phyloP scores from a whole-genome alignment of 1,284 basidiomycete species.

The Omphalotus olearius region DNA sequence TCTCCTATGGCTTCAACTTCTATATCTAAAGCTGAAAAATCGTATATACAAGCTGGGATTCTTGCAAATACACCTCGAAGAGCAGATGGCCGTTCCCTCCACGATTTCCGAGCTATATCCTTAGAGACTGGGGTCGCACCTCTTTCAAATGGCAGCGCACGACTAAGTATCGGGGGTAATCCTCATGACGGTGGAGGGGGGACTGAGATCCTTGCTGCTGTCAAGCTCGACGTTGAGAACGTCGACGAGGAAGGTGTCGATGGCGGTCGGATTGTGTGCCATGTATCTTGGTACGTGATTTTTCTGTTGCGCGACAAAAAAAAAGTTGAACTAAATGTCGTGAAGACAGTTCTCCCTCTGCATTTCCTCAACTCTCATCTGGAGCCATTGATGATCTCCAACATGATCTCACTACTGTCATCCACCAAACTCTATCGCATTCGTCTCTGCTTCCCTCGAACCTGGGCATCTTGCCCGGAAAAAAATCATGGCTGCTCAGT shows the following conservation, averaged over 20 bases:
- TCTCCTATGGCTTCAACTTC: slow-evolving; percentile 28
- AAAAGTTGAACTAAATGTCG: slow-evolving; percentile 23
- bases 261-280: slow-evolving; percentile 57
- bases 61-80: slow-evolving; percentile 52
- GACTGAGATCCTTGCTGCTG: slow-evolving; percentile 65
- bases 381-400: slow-evolving; percentile 68
- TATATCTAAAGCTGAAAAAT: slow-evolving; percentile 70
- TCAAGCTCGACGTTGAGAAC: slow-evolving; percentile 70
- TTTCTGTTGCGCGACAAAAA: not conserved
- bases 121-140: slow-evolving; percentile 76
- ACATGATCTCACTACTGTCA: slow-evolving; percentile 55
- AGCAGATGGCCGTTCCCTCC: slow-evolving; percentile 60
- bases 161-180: slow-evolving; percentile 59
- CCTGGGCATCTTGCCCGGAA: slow-evolving; percentile 56
- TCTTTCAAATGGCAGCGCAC: slow-evolving; percentile 76
- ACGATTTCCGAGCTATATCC: slow-evolving; percentile 60
- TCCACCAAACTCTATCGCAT: slow-evolving; percentile 59
- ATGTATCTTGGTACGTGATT: slow-evolving; percentile 66
- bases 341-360: slow-evolving; percentile 66
- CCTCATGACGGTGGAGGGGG: slow-evolving; percentile 55
- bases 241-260: slow-evolving; percentile 44
- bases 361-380: slow-evolving; percentile 64
- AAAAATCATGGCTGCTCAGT: slow-evolving; percentile 66
- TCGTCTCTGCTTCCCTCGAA: slow-evolving; percentile 57
- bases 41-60: slow-evolving; percentile 66